Conservation (phyloP, 192 early-diverging fungal genomes). For the Dissophora globulifera region DNA sequence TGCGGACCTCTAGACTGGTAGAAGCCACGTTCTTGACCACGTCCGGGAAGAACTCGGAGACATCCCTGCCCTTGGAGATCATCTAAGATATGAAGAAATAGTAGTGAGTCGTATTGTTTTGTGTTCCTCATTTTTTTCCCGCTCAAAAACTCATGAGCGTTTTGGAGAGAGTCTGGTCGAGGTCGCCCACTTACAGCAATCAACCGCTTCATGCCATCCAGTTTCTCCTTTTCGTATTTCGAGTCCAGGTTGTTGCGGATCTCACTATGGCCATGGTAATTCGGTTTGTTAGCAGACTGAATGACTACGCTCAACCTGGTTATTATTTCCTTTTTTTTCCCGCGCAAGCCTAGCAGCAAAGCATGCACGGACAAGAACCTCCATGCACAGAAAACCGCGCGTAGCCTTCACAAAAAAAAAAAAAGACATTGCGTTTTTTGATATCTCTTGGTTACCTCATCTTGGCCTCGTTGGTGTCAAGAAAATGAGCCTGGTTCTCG, state of each 20-base stretch:
- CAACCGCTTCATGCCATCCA: conserved; percentile 91
- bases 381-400: too few relatives aligned
- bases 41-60: conserved; percentile 90
- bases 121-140: too few relatives aligned
- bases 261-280: conserved; percentile 59
- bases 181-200: conserved; percentile 74
- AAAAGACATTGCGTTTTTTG: neutral
- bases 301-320: too few relatives aligned
- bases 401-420: neutral
- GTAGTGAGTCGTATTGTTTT: too few relatives aligned
- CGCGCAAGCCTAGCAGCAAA: too few relatives aligned
- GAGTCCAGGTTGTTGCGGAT: conserved; percentile 82
- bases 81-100: conserved; percentile 68
- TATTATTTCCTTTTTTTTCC: too few relatives aligned
- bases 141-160: too few relatives aligned
- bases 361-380: too few relatives aligned
- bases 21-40: conserved; percentile 99
- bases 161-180: too few relatives aligned
- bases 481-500: conserved; percentile 78
- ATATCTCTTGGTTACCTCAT: conserved; percentile 58
- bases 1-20: conserved; percentile 86
- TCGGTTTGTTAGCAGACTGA: too few relatives aligned
- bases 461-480: conserved; percentile 91
- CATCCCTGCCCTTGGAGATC: conserved; percentile 91
- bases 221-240: conserved; percentile 89